These are phyloP conservation scores for Stagonosporopsis chrysanthemi DNA, from an alignment of 2,329 filamentous ascomycete species.

Conservation along the genomic window DNA sequence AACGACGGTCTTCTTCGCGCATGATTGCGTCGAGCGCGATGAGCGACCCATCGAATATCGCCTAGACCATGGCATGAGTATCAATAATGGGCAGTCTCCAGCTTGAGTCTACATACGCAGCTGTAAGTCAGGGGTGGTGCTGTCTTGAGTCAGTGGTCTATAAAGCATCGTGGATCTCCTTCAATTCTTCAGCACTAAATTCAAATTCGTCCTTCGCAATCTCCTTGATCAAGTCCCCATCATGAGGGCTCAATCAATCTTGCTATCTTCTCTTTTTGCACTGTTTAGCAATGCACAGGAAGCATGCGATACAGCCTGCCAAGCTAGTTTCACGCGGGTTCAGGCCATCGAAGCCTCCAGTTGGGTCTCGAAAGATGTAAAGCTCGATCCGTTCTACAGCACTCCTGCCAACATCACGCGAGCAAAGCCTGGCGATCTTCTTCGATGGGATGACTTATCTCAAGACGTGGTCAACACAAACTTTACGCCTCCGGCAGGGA, in stretches of 20 bases:
- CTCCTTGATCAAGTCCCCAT: background rate
- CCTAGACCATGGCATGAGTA: background rate
- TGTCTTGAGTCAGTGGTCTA: background rate
- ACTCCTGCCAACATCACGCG: slow-evolving; percentile 23
- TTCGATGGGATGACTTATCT: slow-evolving; percentile 29
- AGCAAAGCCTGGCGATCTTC: slow-evolving; percentile 27
- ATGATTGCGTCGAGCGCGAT: background rate
- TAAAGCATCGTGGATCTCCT: background rate
- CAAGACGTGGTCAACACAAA: slow-evolving; percentile 23
- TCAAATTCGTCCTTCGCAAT: background rate
- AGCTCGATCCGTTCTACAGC: slow-evolving; percentile 24
- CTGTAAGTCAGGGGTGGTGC: background rate
- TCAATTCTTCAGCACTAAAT: background rate
- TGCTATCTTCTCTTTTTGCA: background rate
- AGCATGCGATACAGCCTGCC: slow-evolving; percentile 1
- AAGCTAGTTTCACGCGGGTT: background rate
- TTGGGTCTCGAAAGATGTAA: slow-evolving; percentile 20
- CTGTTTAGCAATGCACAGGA: slow-evolving; percentile 1
- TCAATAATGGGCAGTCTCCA: background rate
- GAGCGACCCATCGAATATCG: background rate
- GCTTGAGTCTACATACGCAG: background rate
- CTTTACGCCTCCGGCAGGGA: slow-evolving; percentile 25
- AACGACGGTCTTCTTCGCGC: background rate
- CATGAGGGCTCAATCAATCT: background rate
- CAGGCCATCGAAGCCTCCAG: slow-evolving; percentile 1